Evolutionary conservation across 2,329 filamentous ascomycete species (phyloP).

Genomic region (Penicillium decumbens): DNA sequence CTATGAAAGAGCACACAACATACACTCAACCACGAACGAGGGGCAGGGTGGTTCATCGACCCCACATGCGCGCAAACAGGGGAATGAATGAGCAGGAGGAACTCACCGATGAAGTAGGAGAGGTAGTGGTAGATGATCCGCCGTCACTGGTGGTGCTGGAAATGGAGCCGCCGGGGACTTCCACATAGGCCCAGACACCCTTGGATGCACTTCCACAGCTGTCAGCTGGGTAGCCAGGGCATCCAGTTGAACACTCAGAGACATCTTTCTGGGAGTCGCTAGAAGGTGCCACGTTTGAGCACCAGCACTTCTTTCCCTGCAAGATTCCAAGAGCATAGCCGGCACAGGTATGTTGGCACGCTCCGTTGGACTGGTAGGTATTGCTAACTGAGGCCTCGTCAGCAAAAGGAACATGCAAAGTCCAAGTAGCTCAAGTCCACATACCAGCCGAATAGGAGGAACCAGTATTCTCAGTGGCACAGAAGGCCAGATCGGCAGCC

Average conservation of each 20-base stretch:
- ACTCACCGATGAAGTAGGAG: slow-evolving; percentile 29
- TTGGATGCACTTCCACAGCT: slow-evolving; percentile 41
- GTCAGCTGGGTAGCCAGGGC: slow-evolving; percentile 47
- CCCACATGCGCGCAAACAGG: not conserved
- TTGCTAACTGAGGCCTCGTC: slow-evolving; percentile 28
- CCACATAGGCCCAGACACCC: slow-evolving; percentile 44
- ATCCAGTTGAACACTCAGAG: slow-evolving; percentile 38
- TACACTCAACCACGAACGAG: slow-evolving; percentile 6
- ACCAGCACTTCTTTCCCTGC: slow-evolving; percentile 48
- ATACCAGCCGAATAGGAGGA: slow-evolving; percentile 35
- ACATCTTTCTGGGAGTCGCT: slow-evolving; percentile 28
- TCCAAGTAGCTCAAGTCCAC: slow-evolving; percentile 12
- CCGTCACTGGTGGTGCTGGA: slow-evolving; percentile 31
- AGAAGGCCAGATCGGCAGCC: slow-evolving; percentile 34
- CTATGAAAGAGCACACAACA: slow-evolving; percentile 10
- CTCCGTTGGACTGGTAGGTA: slow-evolving; percentile 46
- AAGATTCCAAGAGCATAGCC: slow-evolving; percentile 46
- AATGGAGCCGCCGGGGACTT: slow-evolving; percentile 31
- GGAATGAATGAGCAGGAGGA: not conserved
- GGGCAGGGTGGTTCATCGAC: slow-evolving; percentile 1
- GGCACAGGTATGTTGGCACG: slow-evolving; percentile 38
- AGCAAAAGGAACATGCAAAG: not conserved
- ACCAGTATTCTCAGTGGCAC: slow-evolving; percentile 46
- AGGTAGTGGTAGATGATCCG: slow-evolving; percentile 15
- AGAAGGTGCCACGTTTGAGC: slow-evolving; percentile 45